Evolutionary conservation across 768 basidiomycete genomes (phyloP).

Genomic region (Collybiopsis luxurians): DNA sequence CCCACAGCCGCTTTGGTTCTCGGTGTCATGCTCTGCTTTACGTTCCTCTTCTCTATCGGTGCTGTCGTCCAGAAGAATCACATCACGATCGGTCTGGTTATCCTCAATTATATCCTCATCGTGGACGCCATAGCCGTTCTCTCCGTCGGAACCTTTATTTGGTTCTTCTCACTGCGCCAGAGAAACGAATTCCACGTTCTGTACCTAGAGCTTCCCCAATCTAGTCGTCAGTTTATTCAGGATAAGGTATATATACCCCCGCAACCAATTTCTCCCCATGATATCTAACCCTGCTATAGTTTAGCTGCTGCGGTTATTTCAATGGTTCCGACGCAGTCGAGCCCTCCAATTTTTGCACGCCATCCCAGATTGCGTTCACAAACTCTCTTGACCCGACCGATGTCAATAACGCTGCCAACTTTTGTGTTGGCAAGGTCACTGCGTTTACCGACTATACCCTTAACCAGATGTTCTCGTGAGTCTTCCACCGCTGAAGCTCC

Average conservation of each 20-base stretch:
- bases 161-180: constrained; percentile 79
- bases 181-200: constrained; percentile 60
- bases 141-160: constrained; percentile 68
- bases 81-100: constrained; percentile 64
- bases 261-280: not conserved
- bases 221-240: constrained; percentile 59
- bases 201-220: constrained; percentile 47
- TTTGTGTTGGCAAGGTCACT: constrained; percentile 74
- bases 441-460: constrained; percentile 67
- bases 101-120: constrained; percentile 76
- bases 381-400: constrained; percentile 35
- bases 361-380: constrained; percentile 34
- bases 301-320: constrained; percentile 86
- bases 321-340: constrained; percentile 56
- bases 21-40: constrained; percentile 63
- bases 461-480: constrained; percentile 83
- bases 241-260: constrained; percentile 51
- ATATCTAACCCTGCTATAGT: constrained; percentile 39
- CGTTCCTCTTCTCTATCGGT: constrained; percentile 67
- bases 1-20: constrained; percentile 66
- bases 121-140: constrained; percentile 59
- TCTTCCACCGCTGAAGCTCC: constrained; percentile 14
- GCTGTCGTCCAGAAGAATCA: constrained; percentile 72
- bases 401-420: constrained; percentile 37
- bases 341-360: constrained; percentile 55